phyloP scores from a whole-genome alignment of 1,284 basidiomycete genomes.

The Ganoderma resinaceum region DNA sequence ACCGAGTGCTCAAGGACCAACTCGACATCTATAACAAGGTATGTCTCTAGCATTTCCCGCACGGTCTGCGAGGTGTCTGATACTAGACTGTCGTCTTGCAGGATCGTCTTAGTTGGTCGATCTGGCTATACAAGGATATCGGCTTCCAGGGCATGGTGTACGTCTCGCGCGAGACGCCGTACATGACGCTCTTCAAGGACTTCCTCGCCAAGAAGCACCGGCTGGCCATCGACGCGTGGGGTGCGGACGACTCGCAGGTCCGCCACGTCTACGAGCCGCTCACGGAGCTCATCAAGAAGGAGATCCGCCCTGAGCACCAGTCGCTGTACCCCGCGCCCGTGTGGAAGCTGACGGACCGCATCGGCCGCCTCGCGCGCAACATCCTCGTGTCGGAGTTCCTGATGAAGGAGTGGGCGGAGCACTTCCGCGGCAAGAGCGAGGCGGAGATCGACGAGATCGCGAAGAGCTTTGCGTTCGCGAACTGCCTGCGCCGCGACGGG shows the following conservation, averaged over 20 bases:
- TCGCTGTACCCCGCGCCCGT: slow-evolving; percentile 58
- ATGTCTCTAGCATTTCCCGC: slow-evolving; percentile 5
- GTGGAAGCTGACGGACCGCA: slow-evolving; percentile 53
- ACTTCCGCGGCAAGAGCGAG: slow-evolving; percentile 61
- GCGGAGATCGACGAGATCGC: slow-evolving; percentile 68
- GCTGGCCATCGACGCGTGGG: slow-evolving; percentile 73
- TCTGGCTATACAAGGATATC: slow-evolving; percentile 68
- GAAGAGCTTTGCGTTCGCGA: slow-evolving; percentile 65
- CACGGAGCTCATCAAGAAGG: slow-evolving; percentile 56
- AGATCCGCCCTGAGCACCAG: slow-evolving; percentile 49
- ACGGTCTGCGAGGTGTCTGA: neutral
- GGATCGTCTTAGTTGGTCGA: slow-evolving; percentile 67
- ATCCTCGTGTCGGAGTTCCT: slow-evolving; percentile 72
- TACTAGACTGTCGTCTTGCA: slow-evolving; percentile 32
- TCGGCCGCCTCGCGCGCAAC: slow-evolving; percentile 63
- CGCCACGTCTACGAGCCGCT: slow-evolving; percentile 66
- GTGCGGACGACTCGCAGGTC: slow-evolving; percentile 62
- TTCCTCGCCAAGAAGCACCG: slow-evolving; percentile 66
- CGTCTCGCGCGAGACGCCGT: slow-evolving; percentile 53
- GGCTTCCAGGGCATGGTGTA: slow-evolving; percentile 63
- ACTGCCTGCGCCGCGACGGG: slow-evolving; percentile 57
- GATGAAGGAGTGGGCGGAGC: slow-evolving; percentile 69
- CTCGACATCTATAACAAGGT: slow-evolving; percentile 75
- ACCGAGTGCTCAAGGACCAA: slow-evolving; percentile 73
- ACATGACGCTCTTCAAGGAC: slow-evolving; percentile 53